These are phyloP conservation scores for Castanopsis chinensis DNA, from an alignment of 306 rosid genomes.

Conservation along the genomic window DNA sequence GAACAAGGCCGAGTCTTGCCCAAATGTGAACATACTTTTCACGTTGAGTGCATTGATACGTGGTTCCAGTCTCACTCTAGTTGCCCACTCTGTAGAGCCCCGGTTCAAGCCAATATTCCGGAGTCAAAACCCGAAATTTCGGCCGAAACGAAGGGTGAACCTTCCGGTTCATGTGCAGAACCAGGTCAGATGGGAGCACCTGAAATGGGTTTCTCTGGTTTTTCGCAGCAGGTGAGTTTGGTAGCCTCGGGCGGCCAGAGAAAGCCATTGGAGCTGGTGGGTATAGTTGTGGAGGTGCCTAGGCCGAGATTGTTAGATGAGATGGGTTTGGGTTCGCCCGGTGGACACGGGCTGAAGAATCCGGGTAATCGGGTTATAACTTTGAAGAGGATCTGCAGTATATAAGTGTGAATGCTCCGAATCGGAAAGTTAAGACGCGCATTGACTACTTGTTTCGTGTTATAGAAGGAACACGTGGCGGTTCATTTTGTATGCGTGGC, in stretches of 20 bases:
- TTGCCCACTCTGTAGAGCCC: conserved; percentile 53
- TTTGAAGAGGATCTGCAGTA: conserved; percentile 36
- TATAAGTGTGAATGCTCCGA: background rate
- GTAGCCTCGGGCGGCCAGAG: conserved; percentile 26
- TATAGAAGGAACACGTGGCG: background rate
- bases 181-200: background rate
- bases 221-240: conserved; percentile 9
- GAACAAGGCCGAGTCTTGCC: conserved; percentile 42
- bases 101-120: conserved; percentile 11
- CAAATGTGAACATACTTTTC: conserved; percentile 49
- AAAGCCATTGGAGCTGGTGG: conserved; percentile 22
- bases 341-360: background rate
- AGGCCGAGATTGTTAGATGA: background rate
- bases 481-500: background rate
- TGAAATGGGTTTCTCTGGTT: conserved; percentile 17
- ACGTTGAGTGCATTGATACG: conserved; percentile 38
- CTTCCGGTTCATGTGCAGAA: background rate
- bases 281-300: conserved; percentile 9
- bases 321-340: conserved; percentile 2
- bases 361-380: conserved; percentile 3
- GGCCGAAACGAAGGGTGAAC: background rate
- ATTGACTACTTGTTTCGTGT: background rate
- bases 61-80: conserved; percentile 55
- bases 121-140: background rate
- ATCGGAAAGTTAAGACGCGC: background rate